A percentile compares a stretch with the other conserved stretches of the same genome.
Evolutionary conservation across 176 grass and related monocot genomes (phyloP).

Genomic region (Chrysopogon serrulatus): DNA sequence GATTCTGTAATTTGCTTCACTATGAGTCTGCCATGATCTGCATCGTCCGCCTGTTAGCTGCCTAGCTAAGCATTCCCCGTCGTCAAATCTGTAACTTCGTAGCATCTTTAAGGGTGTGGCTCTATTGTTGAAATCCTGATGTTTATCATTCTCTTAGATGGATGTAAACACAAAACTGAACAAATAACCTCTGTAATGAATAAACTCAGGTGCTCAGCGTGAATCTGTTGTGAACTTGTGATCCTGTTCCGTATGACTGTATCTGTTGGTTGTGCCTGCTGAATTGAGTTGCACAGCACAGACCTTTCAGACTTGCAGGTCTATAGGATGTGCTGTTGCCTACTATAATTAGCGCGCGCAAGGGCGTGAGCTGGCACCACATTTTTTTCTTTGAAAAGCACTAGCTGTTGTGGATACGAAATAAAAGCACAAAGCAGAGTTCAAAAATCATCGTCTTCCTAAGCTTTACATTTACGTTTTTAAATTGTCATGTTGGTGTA

Average conservation of each 20-base stretch:
- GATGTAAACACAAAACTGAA: not conserved
- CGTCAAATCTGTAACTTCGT: not conserved
- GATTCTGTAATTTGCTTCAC: slow-evolving; percentile 37
- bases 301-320: too few species aligned
- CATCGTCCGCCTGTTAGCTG: not conserved
- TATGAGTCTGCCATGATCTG: not conserved
- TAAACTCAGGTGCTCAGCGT: not conserved
- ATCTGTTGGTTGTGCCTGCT: not conserved
- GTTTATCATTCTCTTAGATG: not conserved
- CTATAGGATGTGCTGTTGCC: not conserved
- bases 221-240: not conserved
- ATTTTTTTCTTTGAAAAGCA: too few species aligned
- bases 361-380: not conserved
- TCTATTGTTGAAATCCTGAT: not conserved
- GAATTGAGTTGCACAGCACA: not conserved
- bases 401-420: too few species aligned
- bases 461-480: too few species aligned
- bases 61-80: not conserved
- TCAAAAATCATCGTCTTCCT: too few species aligned
- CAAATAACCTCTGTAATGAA: not conserved
- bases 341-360: too few species aligned
- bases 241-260: not conserved
- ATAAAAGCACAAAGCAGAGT: not conserved
- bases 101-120: not conserved
- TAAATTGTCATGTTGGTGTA: too few species aligned